Evolutionary conservation across 768 basidiomycete genomes (phyloP).

Genomic region (Panaeolus papilionaceus): DNA sequence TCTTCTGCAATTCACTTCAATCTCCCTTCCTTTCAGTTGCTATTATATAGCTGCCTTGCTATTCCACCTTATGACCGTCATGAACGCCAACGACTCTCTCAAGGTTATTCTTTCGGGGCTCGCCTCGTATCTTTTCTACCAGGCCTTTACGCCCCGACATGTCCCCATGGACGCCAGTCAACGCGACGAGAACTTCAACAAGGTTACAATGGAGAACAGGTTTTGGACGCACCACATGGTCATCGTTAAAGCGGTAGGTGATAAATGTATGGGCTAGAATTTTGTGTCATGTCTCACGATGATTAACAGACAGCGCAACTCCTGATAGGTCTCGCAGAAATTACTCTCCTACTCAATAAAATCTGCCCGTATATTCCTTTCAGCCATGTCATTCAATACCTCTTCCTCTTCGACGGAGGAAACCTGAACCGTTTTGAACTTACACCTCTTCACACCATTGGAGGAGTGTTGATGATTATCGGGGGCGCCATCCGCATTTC

Average conservation of each 20-base stretch:
- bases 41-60: too few relatives aligned
- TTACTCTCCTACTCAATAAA: background rate
- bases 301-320: background rate
- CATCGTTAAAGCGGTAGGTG: background rate
- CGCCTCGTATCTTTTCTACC: background rate
- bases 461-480: background rate
- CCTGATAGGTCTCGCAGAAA: background rate
- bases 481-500: background rate
- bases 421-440: background rate
- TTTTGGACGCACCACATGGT: slow-evolving; percentile 3
- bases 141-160: background rate
- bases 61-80: background rate
- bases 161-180: background rate
- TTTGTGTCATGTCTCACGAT: background rate
- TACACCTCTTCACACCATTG: background rate
- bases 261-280: background rate
- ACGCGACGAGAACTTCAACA: background rate
- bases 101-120: background rate
- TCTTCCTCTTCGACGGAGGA: background rate
- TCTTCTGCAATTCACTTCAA: too few relatives aligned
- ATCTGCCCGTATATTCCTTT: background rate
- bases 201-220: background rate
- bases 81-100: background rate
- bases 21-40: too few relatives aligned
- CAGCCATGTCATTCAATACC: background rate